Evolutionary conservation across 2,329 filamentous ascomycete species (phyloP).

Genomic region (Lachnum nothofagi): DNA sequence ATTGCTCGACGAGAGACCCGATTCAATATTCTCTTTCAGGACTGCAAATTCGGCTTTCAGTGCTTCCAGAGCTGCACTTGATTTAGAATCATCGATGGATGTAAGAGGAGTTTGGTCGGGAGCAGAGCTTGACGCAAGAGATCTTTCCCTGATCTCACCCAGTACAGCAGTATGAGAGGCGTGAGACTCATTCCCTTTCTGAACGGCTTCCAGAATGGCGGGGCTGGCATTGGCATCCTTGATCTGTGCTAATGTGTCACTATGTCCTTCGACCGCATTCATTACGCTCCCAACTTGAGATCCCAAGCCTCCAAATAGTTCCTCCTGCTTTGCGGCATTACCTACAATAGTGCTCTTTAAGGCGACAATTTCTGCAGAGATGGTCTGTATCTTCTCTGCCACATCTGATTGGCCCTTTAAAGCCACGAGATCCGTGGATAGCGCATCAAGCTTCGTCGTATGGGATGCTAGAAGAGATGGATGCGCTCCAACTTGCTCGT

Average conservation of each 20-base stretch:
- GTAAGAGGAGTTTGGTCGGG: constrained; percentile 1
- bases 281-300: constrained; percentile 21
- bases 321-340: constrained; percentile 12
- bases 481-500: constrained; percentile 15
- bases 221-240: constrained; percentile 16
- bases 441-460: constrained; percentile 23
- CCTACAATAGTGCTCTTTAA: constrained; percentile 21
- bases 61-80: constrained; percentile 6
- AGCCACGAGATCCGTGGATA: constrained; percentile 21
- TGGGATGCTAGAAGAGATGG: constrained; percentile 20
- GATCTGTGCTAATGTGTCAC: constrained; percentile 18
- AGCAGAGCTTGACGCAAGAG: constrained; percentile 10
- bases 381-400: constrained; percentile 17
- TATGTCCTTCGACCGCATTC: constrained; percentile 20
- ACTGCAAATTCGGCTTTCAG: constrained; percentile 15
- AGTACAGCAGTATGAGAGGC: constrained; percentile 16
- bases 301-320: constrained; percentile 15
- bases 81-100: constrained; percentile 3
- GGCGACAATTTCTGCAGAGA: constrained; percentile 20
- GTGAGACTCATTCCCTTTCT: constrained; percentile 25
- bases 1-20: constrained; percentile 19
- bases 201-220: constrained; percentile 22
- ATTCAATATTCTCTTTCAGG: constrained; percentile 23
- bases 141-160: constrained; percentile 22
- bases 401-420: constrained; percentile 21